Percentiles rank a stretch among this genome's conserved stretches.
Conservation (phyloP, 106 monocot species). For the Dendrobium huoshanense region DNA sequence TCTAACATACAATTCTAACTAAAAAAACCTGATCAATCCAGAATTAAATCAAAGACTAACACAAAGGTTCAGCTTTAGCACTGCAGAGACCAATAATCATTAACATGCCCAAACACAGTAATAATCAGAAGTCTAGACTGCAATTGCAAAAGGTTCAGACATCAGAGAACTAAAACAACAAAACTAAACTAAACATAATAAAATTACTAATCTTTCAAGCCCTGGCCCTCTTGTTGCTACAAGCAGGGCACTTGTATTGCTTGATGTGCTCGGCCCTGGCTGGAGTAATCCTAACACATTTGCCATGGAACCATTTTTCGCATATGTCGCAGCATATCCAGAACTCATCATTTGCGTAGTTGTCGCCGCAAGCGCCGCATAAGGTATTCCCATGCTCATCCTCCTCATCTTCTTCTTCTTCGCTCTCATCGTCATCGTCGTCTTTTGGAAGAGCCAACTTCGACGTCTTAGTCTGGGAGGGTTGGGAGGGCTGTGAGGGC, state of each 20-base stretch:
- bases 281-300: slow-evolving; percentile 81
- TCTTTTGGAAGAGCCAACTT: slow-evolving; percentile 49
- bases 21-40: neutral
- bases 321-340: slow-evolving; percentile 95
- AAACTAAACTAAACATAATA: slow-evolving; percentile 1
- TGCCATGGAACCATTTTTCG: slow-evolving; percentile 90
- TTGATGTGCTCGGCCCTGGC: slow-evolving; percentile 86
- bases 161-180: neutral
- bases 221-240: slow-evolving; percentile 68
- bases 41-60: neutral
- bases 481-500: slow-evolving; percentile 3
- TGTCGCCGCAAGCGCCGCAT: slow-evolving; percentile 73
- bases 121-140: neutral
- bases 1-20: neutral
- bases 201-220: slow-evolving; percentile 18
- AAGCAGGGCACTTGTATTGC: slow-evolving; percentile 91
- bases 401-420: slow-evolving; percentile 49
- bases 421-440: slow-evolving; percentile 32
- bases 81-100: neutral
- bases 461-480: slow-evolving; percentile 38
- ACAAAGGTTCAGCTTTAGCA: neutral
- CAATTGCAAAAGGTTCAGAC: neutral
- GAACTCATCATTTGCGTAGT: slow-evolving; percentile 70
- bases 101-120: neutral
- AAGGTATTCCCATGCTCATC: slow-evolving; percentile 73